Percentiles rank a stretch among this genome's conserved stretches.
Evolutionary conservation across 176 grass and related monocot species (phyloP).

Genomic region (Rhynchospora breviuscula): DNA sequence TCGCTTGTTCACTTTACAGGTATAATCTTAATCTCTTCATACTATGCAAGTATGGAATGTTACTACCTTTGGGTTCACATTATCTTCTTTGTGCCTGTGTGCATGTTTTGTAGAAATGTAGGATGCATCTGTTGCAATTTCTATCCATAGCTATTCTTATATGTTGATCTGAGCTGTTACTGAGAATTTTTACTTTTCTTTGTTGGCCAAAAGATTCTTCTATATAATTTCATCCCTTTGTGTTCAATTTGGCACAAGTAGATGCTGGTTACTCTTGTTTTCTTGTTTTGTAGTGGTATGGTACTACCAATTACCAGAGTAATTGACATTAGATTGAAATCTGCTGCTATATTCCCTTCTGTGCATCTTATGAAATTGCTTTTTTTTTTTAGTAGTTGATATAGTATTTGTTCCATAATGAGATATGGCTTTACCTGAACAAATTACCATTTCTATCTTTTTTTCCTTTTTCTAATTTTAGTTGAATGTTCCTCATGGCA

Average conservation of each 20-base stretch:
- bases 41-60: not conserved
- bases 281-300: not conserved
- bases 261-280: not conserved
- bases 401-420: not conserved
- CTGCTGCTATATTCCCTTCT: not conserved
- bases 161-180: not conserved
- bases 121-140: not conserved
- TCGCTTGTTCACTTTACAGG: slow-evolving; percentile 87
- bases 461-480: not conserved
- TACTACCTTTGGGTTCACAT: not conserved
- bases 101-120: not conserved
- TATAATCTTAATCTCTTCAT: not conserved
- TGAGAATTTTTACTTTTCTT: not conserved
- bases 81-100: not conserved
- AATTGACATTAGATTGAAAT: not conserved
- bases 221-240: not conserved
- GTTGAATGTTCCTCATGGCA: slow-evolving; percentile 14
- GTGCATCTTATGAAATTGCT: not conserved
- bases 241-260: not conserved
- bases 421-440: not conserved
- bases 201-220: too few relatives aligned
- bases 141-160: not conserved
- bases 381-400: not conserved
- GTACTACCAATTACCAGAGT: not conserved
- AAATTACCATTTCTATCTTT: too few relatives aligned